These are phyloP conservation scores for Chondrostereum purpureum DNA, from an alignment of 1,284 basidiomycete species.

Conservation along the genomic window DNA sequence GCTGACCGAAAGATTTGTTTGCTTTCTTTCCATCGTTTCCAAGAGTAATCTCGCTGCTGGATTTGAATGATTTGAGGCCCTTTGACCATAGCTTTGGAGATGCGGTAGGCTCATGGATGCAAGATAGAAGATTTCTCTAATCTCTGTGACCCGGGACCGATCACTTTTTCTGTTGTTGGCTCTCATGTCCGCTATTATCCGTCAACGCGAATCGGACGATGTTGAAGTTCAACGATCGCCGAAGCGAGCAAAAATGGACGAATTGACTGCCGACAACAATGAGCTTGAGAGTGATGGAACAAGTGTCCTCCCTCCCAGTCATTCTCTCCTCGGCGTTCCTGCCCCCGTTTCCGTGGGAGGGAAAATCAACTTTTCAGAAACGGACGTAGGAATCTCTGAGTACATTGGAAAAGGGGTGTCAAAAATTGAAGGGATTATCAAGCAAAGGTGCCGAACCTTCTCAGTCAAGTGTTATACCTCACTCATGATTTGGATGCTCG, in stretches of 20 bases:
- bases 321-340: conserved; percentile 53
- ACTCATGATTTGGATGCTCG: conserved; percentile 6
- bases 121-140: conserved; percentile 5
- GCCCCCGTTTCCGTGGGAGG: conserved; percentile 42
- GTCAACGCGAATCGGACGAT: conserved; percentile 49
- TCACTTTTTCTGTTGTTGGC: conserved; percentile 8
- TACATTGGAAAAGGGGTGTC: conserved; percentile 72
- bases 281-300: conserved; percentile 14
- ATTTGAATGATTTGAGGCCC: conserved; percentile 61
- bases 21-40: conserved; percentile 82
- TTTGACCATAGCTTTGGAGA: conserved; percentile 55
- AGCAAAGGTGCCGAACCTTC: conserved; percentile 70
- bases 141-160: too few relatives aligned
- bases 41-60: conserved; percentile 75
- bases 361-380: conserved; percentile 62
- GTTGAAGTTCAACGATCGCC: conserved; percentile 37
- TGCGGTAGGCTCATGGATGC: conserved; percentile 35
- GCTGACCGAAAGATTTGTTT: conserved; percentile 90
- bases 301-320: conserved; percentile 63
- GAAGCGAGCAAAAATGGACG: conserved; percentile 50
- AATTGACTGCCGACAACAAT: conserved; percentile 11
- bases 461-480: too few relatives aligned
- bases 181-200: conserved; percentile 30
- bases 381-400: conserved; percentile 87
- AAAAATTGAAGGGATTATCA: conserved; percentile 85